Evolutionary conservation across 352 stramenopile species (phyloP).

Genomic region (Globisporangium emineosum): DNA sequence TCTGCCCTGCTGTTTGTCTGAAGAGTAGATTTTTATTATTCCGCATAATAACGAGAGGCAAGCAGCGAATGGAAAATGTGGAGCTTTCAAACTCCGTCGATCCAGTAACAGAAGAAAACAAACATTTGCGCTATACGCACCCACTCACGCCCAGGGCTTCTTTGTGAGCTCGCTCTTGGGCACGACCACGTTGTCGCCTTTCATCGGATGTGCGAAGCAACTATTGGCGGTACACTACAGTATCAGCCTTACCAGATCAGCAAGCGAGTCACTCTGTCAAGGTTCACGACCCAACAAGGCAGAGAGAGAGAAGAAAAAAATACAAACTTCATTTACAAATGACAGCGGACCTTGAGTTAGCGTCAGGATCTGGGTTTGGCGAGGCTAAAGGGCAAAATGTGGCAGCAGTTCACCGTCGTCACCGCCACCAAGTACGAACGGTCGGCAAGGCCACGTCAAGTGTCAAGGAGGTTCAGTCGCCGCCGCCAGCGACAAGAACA

Average conservation of each 20-base stretch:
- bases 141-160: slow-evolving; percentile 36
- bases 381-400: neutral
- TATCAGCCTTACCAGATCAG: neutral
- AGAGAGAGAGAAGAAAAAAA: neutral
- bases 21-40: slow-evolving; percentile 12
- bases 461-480: neutral
- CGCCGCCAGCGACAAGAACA: neutral
- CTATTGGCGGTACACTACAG: no score
- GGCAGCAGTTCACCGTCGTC: neutral
- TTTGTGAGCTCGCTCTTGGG: slow-evolving; percentile 89
- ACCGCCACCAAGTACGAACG: neutral
- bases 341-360: neutral
- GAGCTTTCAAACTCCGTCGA: neutral
- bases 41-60: neutral
- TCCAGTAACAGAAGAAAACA: neutral
- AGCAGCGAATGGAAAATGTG: neutral
- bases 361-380: neutral
- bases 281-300: neutral
- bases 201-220: slow-evolving; percentile 29
- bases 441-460: neutral
- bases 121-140: no score
- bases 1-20: neutral
- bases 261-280: neutral
- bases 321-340: slow-evolving; percentile 11
- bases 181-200: slow-evolving; percentile 75